Base-by-base conservation (phyloP, 805 yeast species). In the Wickerhamomyces bovis region DNA sequence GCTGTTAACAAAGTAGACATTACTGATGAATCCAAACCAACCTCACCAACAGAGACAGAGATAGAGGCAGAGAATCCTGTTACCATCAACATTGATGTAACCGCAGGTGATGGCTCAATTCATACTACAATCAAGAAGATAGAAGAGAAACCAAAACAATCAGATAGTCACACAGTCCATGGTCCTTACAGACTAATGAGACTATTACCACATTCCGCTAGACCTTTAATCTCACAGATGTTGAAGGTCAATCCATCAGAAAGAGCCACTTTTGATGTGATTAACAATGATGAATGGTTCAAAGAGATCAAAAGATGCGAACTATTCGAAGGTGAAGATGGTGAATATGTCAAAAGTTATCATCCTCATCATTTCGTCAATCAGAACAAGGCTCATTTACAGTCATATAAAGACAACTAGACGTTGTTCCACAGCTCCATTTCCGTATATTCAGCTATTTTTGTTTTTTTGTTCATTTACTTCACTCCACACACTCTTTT, bases 181-280 rank as follows among this genome's bases (percentile, higher is more conserved):
- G 95, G 95, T 7, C 92, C 94, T 11, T 86, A 86, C 66, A 72
- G 95, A 61, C 68, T 86, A 53, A 78, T 86, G 83, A 77, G 95
- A 66, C 68, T 86, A 43, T 66, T 86, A 33, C 95, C 95, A 5
- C 95, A 86, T 63, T 89, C 92, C 8, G 71, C 94, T 15, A 75
- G 95, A 64, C 94, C 92, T 12, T 70, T 86, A 11, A 71, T 86
- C 26, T 81, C 85, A 21, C 72, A 67, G 48, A 84, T 86, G 81
- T 65, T 86, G 23, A 72, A 72, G 44, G 70, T 83, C 15, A 87
- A 85, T 53, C 81, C 85, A 11, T 47, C 48, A 1, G 68, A 73
- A 48, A 74, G 95, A 57, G 87, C 89, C 1, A 76, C 85, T 1
- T 66, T 86, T 59, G 76, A 75, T 26, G 89, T 84, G 28, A 76